phyloP scores from a whole-genome alignment of 1,284 basidiomycete genomes.

The Cryptococcus sp. region DNA sequence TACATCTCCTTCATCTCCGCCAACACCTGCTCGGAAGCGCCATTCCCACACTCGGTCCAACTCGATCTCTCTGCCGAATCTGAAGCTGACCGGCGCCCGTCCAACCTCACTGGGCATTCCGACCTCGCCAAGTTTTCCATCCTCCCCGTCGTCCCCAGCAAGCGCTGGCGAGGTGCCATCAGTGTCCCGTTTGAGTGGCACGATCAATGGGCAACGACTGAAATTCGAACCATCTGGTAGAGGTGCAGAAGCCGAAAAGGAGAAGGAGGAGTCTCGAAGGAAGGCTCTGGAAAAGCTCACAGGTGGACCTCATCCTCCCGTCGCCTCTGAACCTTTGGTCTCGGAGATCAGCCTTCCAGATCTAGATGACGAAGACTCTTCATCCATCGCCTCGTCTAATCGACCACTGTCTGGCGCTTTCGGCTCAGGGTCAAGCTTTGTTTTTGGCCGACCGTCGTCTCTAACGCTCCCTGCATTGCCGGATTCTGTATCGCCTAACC shows the following conservation, averaged over 20 bases:
- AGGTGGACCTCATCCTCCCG: slow-evolving; percentile 19
- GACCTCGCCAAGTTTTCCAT: slow-evolving; percentile 33
- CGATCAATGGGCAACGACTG: slow-evolving; percentile 31
- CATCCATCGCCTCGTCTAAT: slow-evolving; percentile 30
- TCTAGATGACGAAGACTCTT: slow-evolving; percentile 45
- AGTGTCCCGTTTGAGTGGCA: slow-evolving; percentile 17
- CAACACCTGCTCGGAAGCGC: slow-evolving; percentile 32
- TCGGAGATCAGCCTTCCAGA: slow-evolving; percentile 42
- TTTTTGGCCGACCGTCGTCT: slow-evolving; percentile 36
- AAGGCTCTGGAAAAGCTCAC: slow-evolving; percentile 49
- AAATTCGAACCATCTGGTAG: slow-evolving; percentile 48
- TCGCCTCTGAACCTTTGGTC: slow-evolving; percentile 9
- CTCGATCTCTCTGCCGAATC: slow-evolving; percentile 49
- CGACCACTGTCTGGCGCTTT: slow-evolving; percentile 39
- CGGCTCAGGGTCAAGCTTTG: slow-evolving; percentile 19
- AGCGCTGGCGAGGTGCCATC: slow-evolving; percentile 8
- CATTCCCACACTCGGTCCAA: slow-evolving; percentile 50
- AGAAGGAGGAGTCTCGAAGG: slow-evolving; percentile 43
- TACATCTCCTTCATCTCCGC: slow-evolving; percentile 28
- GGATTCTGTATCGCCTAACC: slow-evolving; percentile 14
- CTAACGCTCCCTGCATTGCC: slow-evolving; percentile 20
- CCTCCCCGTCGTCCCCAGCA: slow-evolving; percentile 37
- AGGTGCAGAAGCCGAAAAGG: slow-evolving; percentile 46
- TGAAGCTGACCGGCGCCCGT: slow-evolving; percentile 36
- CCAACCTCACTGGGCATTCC: slow-evolving; percentile 41